Conservation (phyloP, 2,329 filamentous ascomycete species). For the Scopulariopsis brevicaulis region DNA sequence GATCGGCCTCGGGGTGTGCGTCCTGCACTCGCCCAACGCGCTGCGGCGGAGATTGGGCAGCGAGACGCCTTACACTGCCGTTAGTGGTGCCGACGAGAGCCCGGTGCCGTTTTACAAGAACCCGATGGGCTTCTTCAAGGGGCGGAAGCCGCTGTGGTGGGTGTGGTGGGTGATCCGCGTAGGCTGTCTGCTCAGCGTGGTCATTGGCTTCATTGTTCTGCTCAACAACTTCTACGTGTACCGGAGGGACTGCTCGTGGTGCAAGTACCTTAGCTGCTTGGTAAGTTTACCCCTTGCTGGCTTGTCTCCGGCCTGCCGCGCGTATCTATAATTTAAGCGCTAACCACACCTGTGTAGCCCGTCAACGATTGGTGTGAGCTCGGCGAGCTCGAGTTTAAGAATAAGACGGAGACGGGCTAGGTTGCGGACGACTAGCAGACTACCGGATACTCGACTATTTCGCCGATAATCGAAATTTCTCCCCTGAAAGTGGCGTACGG, state of each 20-base stretch:
- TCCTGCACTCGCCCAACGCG: conserved; percentile 78
- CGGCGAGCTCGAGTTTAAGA: conserved; percentile 15
- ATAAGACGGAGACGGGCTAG: background rate
- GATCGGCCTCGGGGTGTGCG: conserved; percentile 70
- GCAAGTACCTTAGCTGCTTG: conserved; percentile 88
- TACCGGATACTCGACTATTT: background rate
- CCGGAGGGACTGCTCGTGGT: conserved; percentile 72
- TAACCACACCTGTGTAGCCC: conserved; percentile 29
- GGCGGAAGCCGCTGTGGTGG: conserved; percentile 92
- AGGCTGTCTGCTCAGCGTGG: conserved; percentile 64
- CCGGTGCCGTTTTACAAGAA: conserved; percentile 46
- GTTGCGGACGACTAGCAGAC: background rate
- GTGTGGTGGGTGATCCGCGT: conserved; percentile 86
- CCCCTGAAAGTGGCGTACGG: background rate
- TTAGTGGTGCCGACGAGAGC: conserved; percentile 38
- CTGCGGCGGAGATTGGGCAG: conserved; percentile 64
- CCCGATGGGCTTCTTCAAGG: conserved; percentile 75
- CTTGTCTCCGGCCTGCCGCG: background rate
- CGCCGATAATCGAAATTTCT: background rate
- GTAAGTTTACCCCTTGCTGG: conserved; percentile 43
- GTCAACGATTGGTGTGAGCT: conserved; percentile 58
- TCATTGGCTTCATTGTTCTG: conserved; percentile 77
- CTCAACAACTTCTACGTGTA: conserved; percentile 85
- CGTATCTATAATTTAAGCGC: background rate
- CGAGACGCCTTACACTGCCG: conserved; percentile 60